These are phyloP conservation scores for Lactarius indigo DNA, from an alignment of 768 basidiomycete species.

Conservation along the genomic window DNA sequence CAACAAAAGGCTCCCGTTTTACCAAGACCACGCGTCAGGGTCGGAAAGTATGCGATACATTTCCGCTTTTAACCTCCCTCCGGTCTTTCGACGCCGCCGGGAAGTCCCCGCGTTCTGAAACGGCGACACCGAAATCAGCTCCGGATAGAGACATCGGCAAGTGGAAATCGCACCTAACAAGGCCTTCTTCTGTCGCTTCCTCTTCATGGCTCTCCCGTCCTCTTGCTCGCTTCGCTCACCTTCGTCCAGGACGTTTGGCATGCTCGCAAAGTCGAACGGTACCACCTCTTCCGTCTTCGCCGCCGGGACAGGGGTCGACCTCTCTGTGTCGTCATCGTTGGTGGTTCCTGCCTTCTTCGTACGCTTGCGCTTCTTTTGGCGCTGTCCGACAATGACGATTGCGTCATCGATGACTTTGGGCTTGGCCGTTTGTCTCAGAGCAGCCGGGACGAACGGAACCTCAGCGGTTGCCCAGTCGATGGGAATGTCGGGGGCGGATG, in stretches of 20 bases:
- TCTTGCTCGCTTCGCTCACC: conserved; percentile 36
- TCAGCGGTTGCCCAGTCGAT: conserved; percentile 51
- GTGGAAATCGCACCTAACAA: conserved; percentile 19
- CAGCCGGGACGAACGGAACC: conserved; percentile 73
- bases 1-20: not conserved
- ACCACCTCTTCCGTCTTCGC: conserved; percentile 31
- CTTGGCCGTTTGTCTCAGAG: conserved; percentile 43
- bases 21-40: not conserved
- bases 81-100: conserved; percentile 33
- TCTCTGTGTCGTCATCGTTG: conserved; percentile 15
- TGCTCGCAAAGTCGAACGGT: conserved; percentile 65
- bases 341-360: conserved; percentile 32
- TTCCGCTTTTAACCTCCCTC: conserved; percentile 35
- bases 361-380: conserved; percentile 65
- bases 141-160: not conserved
- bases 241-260: conserved; percentile 70
- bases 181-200: conserved; percentile 38
- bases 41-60: conserved; percentile 35
- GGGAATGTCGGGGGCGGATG: conserved; percentile 6
- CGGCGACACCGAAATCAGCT: not conserved
- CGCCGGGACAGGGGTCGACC: conserved; percentile 20
- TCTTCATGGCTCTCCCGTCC: conserved; percentile 29
- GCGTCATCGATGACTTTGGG: conserved; percentile 48
- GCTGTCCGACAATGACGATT: conserved; percentile 71
- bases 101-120: conserved; percentile 31